Base-by-base conservation (phyloP, 2,329 filamentous ascomycete species). In the Amylocarpus encephaloides region DNA sequence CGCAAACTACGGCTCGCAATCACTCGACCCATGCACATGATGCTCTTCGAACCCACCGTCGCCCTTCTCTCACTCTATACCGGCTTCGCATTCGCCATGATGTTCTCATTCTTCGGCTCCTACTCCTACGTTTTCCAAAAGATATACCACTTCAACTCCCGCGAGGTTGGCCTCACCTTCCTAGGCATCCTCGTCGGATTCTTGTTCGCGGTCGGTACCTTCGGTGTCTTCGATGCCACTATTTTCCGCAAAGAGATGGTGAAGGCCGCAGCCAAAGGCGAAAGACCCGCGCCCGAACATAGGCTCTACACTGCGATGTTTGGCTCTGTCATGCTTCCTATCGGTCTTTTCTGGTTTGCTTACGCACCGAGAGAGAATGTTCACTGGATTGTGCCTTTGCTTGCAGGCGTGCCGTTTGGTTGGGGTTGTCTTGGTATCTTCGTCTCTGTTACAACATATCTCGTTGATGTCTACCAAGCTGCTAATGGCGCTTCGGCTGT, bases 371-470 rank as follows among this genome's bases (percentile, higher is more conserved):
- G 44, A 12, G 46, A 52, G 15, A 39, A 48, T n/a, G 53, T 61
- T 0, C 61, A 62, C 35, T 64, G 59, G 58, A 65, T 64, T 13
- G 58, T 64, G 2, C 60, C 62, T 12, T 57, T 62, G 0, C 34
- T 63, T 0, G 62, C 62, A 11, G 59, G 59, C 5, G 52, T 64
- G 2, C 56, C 62, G 1, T 83, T 84, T 59, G 77, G 77, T 0
- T 80, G 75, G 71, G 80, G 79, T 1, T 79, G 79, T 55, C 63
- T 83, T 2, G 76, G 72, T 48, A 69, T 83, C 5, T 83, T 84
- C 58, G 52, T 64, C 43, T 59, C 57, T 12, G 49, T 55, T 26
- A 60, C 54, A 5, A 56, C 57, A 3, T 64, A 64, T 36, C 49
- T 64, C 1, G 52, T 63, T 0, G 61, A 63, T 26, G 58, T 61